Evolutionary conservation across 192 early-diverging fungal species (phyloP), one percentile per base, ranked within the genome.

Genomic region (Rhizophlyctis rosea): DNA sequence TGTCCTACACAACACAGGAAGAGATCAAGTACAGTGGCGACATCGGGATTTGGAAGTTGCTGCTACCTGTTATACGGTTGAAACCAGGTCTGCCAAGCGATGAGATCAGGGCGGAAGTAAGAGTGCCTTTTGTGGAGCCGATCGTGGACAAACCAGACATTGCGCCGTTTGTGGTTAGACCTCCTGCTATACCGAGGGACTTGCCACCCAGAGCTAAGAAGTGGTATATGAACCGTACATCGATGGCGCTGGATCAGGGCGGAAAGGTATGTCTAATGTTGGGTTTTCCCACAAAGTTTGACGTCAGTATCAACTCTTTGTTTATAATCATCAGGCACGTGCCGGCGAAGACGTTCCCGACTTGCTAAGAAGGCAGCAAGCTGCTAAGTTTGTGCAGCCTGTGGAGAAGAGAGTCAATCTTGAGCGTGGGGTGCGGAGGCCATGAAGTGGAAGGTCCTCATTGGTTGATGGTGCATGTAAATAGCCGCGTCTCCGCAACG

Each of bases 211-310:
- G 67, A 57, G 59, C 61, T 11, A 83, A 77, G 53, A 83, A 83
- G 57, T 83, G 81, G 81, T 83, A 78, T 58, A 78, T 73, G 63
- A 79, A 79, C 65, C 59, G 81, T 25, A 68, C 76, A 24, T 79
- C 81, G 18, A 82, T 82, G 81, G 69, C 69, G 4, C 50, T 81
- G n/a, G 79, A 81, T 27, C 74, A 77, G 65, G 64, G 65, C 39
- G 25, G 36, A 14, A 65, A 66, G 48, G 62, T 70, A 30, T 44
- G 61, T 32, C 29, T 21, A n/a, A n/a, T n/a, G n/a, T n/a, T n/a
- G n/a, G n/a, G n/a, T n/a, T n/a, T n/a, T n/a, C n/a, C n/a, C n/a
- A n/a, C n/a, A n/a, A n/a, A n/a, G n/a, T n/a, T n/a, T n/a, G n/a
- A n/a, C n/a, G n/a, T n/a, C n/a, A n/a, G n/a, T n/a, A n/a, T n/a